phyloP scores from a whole-genome alignment of 2,329 filamentous ascomycete species.

The Arthroderma sp. region DNA sequence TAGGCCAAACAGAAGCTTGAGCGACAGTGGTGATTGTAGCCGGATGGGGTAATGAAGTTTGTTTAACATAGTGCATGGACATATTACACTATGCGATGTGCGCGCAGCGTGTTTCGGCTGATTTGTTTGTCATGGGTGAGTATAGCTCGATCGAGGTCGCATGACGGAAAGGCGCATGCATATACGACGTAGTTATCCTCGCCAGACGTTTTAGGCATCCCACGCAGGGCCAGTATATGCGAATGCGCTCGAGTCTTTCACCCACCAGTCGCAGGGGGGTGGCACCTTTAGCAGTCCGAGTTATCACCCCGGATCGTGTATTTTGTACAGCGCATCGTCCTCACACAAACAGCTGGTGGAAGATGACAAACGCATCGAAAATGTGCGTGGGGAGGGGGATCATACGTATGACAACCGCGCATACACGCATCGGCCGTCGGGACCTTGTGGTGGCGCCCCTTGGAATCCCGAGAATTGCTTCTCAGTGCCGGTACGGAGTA shows the following conservation, averaged over 20 bases:
- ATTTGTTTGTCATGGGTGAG: not conserved
- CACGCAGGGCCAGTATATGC: not conserved
- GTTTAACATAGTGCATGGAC: not conserved
- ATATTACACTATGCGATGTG: not conserved
- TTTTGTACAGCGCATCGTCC: constrained; percentile 3
- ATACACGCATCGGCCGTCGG: constrained; percentile 5
- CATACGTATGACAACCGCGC: not conserved
- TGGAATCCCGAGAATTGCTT: not conserved
- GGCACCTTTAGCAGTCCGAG: not conserved
- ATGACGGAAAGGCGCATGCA: constrained; percentile 4
- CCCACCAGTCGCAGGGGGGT: not conserved
- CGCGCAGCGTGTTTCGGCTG: not conserved
- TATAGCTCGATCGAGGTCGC: constrained; percentile 1
- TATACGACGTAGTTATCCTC: not conserved
- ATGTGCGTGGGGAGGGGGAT: not conserved
- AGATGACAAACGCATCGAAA: not conserved
- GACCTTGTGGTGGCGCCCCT: constrained; percentile 2
- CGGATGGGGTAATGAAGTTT: constrained; percentile 4
- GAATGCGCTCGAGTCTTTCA: not conserved
- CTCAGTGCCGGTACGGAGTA: not conserved
- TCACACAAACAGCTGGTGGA: constrained; percentile 1
- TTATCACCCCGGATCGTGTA: not conserved
- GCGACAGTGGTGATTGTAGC: not conserved
- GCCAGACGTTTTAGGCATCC: not conserved
- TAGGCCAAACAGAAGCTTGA: constrained; percentile 2